These are phyloP conservation scores for Claviceps arundinis DNA, from an alignment of 2,329 filamentous ascomycete genomes.

Conservation along the genomic window DNA sequence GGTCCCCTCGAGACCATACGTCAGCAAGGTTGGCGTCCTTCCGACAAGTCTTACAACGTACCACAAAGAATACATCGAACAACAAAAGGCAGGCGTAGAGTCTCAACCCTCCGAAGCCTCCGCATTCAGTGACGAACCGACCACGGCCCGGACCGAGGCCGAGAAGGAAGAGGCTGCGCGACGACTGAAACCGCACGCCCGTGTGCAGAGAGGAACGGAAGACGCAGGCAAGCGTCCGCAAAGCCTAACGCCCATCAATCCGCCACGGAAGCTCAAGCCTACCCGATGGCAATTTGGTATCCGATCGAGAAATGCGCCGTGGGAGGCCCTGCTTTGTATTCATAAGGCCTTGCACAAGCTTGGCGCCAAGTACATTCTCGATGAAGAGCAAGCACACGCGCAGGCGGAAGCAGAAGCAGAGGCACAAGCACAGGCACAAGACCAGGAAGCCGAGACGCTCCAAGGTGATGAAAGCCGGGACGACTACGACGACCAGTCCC, in stretches of 20 bases:
- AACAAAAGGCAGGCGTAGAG: conserved; percentile 41
- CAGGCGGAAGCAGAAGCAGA: too few relatives aligned
- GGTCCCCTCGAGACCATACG: conserved; percentile 40
- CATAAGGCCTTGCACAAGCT: conserved; percentile 84
- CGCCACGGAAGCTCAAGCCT: conserved; percentile 59
- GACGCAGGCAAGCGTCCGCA: conserved; percentile 46
- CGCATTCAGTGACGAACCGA: conserved; percentile 32
- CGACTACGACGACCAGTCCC: conserved; percentile 22
- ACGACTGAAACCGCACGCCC: conserved; percentile 73
- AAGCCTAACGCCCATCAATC: conserved; percentile 48
- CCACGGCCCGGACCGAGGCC: conserved; percentile 45
- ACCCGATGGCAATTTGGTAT: conserved; percentile 98
- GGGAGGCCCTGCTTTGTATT: conserved; percentile 88
- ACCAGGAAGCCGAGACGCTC: conserved; percentile 23
- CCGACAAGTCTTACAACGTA: conserved; percentile 85
- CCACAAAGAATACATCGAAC: conserved; percentile 81
- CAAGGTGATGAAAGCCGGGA: conserved; percentile 29
- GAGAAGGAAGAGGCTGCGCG: conserved; percentile 73
- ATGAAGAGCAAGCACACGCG: conserved; percentile 42
- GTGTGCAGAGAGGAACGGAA: conserved; percentile 56
- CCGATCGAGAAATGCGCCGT: conserved; percentile 81
- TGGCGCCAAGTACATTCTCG: conserved; percentile 73
- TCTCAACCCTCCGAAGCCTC: conserved; percentile 28
- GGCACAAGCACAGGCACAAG: conserved; percentile 2
- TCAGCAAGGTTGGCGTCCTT: conserved; percentile 81